These are phyloP conservation scores for Lasiodiplodia theobromae DNA, from an alignment of 2,329 filamentous ascomycete species.

Conservation along the genomic window DNA sequence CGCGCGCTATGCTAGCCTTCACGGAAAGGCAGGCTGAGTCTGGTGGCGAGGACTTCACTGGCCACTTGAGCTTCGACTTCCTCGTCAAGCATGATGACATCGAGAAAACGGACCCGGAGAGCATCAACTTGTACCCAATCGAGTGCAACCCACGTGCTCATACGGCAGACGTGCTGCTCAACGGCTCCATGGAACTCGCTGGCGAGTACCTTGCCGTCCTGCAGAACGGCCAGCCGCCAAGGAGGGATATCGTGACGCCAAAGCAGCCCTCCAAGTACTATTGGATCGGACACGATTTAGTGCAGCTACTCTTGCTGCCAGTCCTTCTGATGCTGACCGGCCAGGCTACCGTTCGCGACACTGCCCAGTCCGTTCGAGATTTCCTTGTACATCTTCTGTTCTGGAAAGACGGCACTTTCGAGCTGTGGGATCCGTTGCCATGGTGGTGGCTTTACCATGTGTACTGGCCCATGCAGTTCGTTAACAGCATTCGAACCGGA, in stretches of 20 bases:
- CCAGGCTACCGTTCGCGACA: conserved; percentile 5
- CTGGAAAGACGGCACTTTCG: conserved; percentile 60
- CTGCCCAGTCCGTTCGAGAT: conserved; percentile 32
- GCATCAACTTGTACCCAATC: conserved; percentile 65
- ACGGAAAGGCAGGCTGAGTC: conserved; percentile 64
- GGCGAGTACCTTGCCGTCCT: conserved; percentile 62
- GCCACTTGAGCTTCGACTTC: conserved; percentile 77
- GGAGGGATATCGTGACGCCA: conserved; percentile 30
- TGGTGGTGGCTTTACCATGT: conserved; percentile 61
- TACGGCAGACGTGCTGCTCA: conserved; percentile 70
- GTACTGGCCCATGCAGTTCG: conserved; percentile 62
- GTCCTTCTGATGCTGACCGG: conserved; percentile 28
- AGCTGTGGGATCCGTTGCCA: conserved; percentile 58
- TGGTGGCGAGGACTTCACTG: conserved; percentile 63
- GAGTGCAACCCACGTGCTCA: conserved; percentile 76
- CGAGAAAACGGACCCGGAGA: conserved; percentile 37
- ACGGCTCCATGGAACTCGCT: conserved; percentile 51
- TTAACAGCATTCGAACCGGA: conserved; percentile 52
- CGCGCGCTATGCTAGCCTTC: conserved; percentile 68
- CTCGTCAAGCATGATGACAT: conserved; percentile 62
- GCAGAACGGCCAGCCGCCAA: conserved; percentile 30
- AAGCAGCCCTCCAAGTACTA: conserved; percentile 54
- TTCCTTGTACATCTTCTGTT: conserved; percentile 52
- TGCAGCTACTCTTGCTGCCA: conserved; percentile 58
- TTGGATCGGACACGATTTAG: conserved; percentile 73